phyloP scores from a whole-genome alignment of 257 asterid genomes.

The Catharanthus roseus region DNA sequence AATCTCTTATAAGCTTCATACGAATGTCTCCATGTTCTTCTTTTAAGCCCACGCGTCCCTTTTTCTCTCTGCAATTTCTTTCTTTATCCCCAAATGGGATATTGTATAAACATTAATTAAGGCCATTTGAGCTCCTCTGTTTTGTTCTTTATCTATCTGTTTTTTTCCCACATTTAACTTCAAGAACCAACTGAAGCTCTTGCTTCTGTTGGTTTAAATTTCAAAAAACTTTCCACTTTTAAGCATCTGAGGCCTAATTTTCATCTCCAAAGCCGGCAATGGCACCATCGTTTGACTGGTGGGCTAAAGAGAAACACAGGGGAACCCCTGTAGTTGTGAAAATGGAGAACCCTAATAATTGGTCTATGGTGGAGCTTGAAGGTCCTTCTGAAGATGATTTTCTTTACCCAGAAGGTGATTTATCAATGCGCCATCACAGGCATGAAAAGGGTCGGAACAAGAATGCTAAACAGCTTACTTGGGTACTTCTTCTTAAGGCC shows the following conservation, averaged over 20 bases:
- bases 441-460: slow-evolving; percentile 62
- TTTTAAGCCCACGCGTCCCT: slow-evolving; percentile 11
- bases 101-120: not conserved
- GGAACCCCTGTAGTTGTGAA: slow-evolving; percentile 90
- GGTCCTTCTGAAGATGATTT: slow-evolving; percentile 67
- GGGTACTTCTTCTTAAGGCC: slow-evolving; percentile 89
- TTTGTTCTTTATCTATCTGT: not conserved
- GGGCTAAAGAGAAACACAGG: slow-evolving; percentile 66
- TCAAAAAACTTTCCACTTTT: slow-evolving; percentile 4
- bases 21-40: slow-evolving; percentile 17
- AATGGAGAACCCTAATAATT: slow-evolving; percentile 90
- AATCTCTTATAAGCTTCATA: slow-evolving; percentile 21
- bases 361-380: slow-evolving; percentile 94
- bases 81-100: slow-evolving; percentile 12
- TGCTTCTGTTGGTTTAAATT: not conserved
- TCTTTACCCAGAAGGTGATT: slow-evolving; percentile 43
- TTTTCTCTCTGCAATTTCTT: not conserved
- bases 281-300: slow-evolving; percentile 77
- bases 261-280: slow-evolving; percentile 17
- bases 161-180: not conserved
- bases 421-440: slow-evolving; percentile 16
- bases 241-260: not conserved
- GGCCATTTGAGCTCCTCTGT: not conserved
- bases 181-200: slow-evolving; percentile 2
- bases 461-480: slow-evolving; percentile 92